Base-by-base conservation (phyloP, 305 asterid genomes). In the Solanum hybrid region DNA sequence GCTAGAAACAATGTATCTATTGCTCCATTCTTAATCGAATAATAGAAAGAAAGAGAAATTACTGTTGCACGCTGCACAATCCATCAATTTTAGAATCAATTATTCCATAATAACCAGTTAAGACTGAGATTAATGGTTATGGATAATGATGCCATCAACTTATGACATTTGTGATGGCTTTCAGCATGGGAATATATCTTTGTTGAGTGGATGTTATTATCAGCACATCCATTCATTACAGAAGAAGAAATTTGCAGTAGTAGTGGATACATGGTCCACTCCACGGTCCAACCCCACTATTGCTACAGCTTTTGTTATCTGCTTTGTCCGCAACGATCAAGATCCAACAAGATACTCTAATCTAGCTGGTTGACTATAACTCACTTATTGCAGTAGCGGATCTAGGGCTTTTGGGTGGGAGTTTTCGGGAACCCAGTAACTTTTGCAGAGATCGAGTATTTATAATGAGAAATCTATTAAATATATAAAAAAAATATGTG, bases 61-160 rank as follows among this genome's bases (percentile, higher is more conserved):
- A 29, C n/a, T 84, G 87, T 85, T 76, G 75, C 87, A 31, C 29
- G 10, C 37, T 64, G 89, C 90, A 88, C 87, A 88, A 85, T 87
- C 90, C 85, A 27, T 88, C 86, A 42, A 69, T 27, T 84, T 73
- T 73, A 56, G 89, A 90, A 89, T 90, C 92, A 91, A 89, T 85
- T 88, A 87, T 91, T 16, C 24, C 88, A 90, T 91, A 51, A 90
- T 90, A 90, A 56, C 73, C 79, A 89, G 88, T 72, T 90, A 89
- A 93, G 91, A 89, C 60, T 17, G 78, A 86, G 60, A 88, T 56
- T 38, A 85, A 76, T 84, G 94, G 88, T 89, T 64, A 90, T 92
- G 93, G 95, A 91, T 77, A 66, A 90, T 91, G 92, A 91, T 79
- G 87, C 90, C 69, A 82, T 71, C 87, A 88, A 78, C 88, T 91